These are phyloP conservation scores for Gelatoporia subvermispora DNA, from an alignment of 768 basidiomycete species.

Conservation along the genomic window DNA sequence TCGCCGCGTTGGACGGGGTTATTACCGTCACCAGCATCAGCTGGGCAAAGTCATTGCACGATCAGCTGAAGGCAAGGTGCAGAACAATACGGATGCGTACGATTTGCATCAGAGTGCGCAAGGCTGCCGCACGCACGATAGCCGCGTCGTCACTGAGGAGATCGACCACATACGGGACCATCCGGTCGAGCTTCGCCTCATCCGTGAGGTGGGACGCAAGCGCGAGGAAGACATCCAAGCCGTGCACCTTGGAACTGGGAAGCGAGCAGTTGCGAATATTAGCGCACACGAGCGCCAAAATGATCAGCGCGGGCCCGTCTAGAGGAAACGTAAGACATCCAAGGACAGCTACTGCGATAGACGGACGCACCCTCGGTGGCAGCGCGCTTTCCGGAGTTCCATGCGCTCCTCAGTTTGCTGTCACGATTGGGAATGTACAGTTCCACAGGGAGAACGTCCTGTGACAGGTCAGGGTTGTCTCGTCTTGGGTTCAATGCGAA, in stretches of 20 bases:
- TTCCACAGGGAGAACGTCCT: conserved; percentile 79
- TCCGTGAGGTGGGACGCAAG: conserved; percentile 81
- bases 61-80: background rate
- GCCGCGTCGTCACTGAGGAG: conserved; percentile 83
- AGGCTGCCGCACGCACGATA: conserved; percentile 71
- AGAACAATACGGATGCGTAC: conserved; percentile 41
- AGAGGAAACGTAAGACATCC: background rate
- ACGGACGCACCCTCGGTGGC: conserved; percentile 56
- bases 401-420: conserved; percentile 38
- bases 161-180: conserved; percentile 89
- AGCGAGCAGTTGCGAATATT: conserved; percentile 85
- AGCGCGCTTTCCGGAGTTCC: conserved; percentile 36
- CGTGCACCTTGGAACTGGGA: conserved; percentile 81
- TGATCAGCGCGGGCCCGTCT: conserved; percentile 89
- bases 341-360: background rate
- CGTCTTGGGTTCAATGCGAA: background rate
- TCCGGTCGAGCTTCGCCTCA: conserved; percentile 90
- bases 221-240: conserved; percentile 82
- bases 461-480: background rate
- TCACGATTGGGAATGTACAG: conserved; percentile 64
- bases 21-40: conserved; percentile 67
- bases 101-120: conserved; percentile 77
- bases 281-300: conserved; percentile 81
- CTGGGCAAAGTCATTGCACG: conserved; percentile 19
- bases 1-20: conserved; percentile 55